These are phyloP conservation scores for Quercus engelmannii DNA, from an alignment of 306 rosid genomes.

Conservation along the genomic window DNA sequence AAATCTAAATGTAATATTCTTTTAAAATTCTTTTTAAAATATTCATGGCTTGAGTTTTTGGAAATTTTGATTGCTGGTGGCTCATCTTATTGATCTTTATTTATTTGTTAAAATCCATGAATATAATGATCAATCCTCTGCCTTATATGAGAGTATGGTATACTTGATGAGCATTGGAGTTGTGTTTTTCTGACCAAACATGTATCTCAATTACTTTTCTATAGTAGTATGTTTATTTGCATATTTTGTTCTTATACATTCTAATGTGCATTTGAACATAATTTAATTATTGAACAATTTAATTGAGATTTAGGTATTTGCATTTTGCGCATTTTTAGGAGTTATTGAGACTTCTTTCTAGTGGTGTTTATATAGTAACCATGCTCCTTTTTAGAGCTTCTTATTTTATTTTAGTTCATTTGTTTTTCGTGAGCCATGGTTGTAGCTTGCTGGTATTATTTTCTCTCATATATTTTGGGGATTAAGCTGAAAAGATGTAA, in stretches of 20 bases:
- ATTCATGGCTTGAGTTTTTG: neutral
- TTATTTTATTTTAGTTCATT: neutral
- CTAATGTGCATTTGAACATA: neutral
- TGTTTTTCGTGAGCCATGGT: neutral
- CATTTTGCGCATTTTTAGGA: neutral
- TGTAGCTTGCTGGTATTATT: constrained; percentile 1
- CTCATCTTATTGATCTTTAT: neutral
- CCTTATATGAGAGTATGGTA: neutral
- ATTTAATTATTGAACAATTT: neutral
- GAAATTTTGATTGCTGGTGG: neutral
- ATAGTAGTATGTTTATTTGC: neutral
- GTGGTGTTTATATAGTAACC: neutral
- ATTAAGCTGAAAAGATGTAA: neutral
- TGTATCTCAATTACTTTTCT: neutral
- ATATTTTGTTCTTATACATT: neutral
- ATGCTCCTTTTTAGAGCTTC: constrained; percentile 1
- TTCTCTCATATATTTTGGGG: neutral
- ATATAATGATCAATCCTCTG: neutral
- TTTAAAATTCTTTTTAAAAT: neutral
- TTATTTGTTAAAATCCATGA: neutral
- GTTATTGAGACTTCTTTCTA: neutral
- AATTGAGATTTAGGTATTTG: neutral
- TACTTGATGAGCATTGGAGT: neutral
- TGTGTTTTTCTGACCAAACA: neutral
- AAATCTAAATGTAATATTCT: neutral